These are phyloP conservation scores for Piloderma croceum DNA, from an alignment of 768 basidiomycete species.

Conservation along the genomic window DNA sequence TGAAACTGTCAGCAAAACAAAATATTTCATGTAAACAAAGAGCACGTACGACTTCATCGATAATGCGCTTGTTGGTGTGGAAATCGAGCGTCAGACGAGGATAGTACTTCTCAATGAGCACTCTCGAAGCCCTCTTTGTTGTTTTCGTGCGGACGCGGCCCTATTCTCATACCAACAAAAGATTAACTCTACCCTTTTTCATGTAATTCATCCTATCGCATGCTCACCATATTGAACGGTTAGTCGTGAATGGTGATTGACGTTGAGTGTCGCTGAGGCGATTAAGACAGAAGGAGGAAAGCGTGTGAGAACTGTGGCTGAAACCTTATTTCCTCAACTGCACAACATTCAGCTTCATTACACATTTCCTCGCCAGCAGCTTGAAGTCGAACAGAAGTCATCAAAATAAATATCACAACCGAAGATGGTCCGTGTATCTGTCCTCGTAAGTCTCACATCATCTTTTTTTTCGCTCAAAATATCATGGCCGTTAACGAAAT, in stretches of 20 bases:
- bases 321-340: slow-evolving; percentile 8
- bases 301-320: slow-evolving; percentile 1
- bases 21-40: slow-evolving; percentile 6
- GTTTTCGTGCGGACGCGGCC: slow-evolving; percentile 99
- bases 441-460: slow-evolving; percentile 50
- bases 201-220: slow-evolving; percentile 1
- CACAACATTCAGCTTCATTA: slow-evolving; percentile 29
- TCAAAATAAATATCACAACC: no score
- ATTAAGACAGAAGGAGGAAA: background rate
- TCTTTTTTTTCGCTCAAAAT: background rate
- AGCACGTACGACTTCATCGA: slow-evolving; percentile 86
- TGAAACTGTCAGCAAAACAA: slow-evolving; percentile 1
- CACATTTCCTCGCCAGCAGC: slow-evolving; percentile 19
- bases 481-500: background rate
- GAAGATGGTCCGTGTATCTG: slow-evolving; percentile 86
- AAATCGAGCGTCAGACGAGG: slow-evolving; percentile 98
- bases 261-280: no score
- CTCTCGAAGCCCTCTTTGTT: slow-evolving; percentile 97
- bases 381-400: no score
- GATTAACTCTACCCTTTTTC: no score
- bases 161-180: slow-evolving; percentile 36
- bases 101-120: slow-evolving; percentile 99
- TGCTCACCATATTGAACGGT: slow-evolving; percentile 47
- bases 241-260: slow-evolving; percentile 23
- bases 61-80: slow-evolving; percentile 99